phyloP scores from a whole-genome alignment of 192 early-diverging fungal genomes.

The Coemansia reversa region DNA sequence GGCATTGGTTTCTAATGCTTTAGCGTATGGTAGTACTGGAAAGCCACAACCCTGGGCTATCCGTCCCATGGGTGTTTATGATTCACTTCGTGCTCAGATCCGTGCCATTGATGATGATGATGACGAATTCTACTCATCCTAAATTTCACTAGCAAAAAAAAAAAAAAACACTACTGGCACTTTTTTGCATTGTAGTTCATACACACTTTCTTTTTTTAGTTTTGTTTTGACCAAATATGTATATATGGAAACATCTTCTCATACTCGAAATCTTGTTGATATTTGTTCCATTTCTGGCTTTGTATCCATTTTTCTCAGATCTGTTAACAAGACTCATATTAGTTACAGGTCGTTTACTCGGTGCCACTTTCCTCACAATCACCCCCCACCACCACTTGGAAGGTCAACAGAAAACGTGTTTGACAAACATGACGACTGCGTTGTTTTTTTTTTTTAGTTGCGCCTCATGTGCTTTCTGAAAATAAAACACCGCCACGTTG shows the following conservation, averaged over 20 bases:
- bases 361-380: too few relatives aligned
- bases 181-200: neutral
- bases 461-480: neutral
- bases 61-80: constrained; percentile 29
- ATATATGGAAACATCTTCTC: neutral
- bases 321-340: too few relatives aligned
- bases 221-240: constrained; percentile 3
- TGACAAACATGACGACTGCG: too few relatives aligned
- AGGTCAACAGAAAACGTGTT: too few relatives aligned
- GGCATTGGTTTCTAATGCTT: constrained; percentile 17
- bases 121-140: constrained; percentile 41
- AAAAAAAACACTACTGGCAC: neutral
- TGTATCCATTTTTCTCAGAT: too few relatives aligned
- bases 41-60: constrained; percentile 49
- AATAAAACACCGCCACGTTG: neutral
- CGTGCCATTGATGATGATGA: constrained; percentile 51
- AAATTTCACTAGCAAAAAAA: neutral
- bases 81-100: constrained; percentile 42
- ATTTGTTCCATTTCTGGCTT: too few relatives aligned
- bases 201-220: neutral
- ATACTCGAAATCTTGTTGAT: neutral
- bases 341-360: too few relatives aligned
- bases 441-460: too few relatives aligned
- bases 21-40: constrained; percentile 22
- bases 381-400: too few relatives aligned